phyloP scores from a whole-genome alignment of 768 basidiomycete genomes.

The Suillus luteus region DNA sequence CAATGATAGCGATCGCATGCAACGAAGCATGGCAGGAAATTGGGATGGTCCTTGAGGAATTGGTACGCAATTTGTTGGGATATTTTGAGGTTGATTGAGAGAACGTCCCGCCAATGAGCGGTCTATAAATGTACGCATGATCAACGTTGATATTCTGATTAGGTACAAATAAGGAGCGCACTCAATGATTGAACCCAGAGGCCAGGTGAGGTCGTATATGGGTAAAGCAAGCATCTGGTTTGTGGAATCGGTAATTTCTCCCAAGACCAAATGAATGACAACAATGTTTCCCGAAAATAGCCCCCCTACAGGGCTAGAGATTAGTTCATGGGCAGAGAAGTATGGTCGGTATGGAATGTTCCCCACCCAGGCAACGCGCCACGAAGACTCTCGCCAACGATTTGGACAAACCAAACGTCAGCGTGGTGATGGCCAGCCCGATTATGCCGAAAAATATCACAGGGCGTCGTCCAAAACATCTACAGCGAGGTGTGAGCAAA shows the following conservation, averaged over 20 bases:
- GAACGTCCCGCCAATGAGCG: conserved; percentile 62
- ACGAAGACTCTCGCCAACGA: conserved; percentile 50
- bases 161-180: conserved; percentile 29
- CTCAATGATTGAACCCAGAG: conserved; percentile 61
- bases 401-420: conserved; percentile 60
- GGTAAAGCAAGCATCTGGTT: conserved; percentile 64
- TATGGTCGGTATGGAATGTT: neutral
- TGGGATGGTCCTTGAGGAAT: conserved; percentile 54
- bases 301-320: conserved; percentile 45
- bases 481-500: conserved; percentile 24
- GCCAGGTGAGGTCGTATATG: conserved; percentile 63
- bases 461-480: conserved; percentile 66
- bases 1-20: conserved; percentile 45
- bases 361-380: conserved; percentile 52
- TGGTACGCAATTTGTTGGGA: conserved; percentile 41
- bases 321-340: neutral
- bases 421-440: conserved; percentile 53
- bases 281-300: conserved; percentile 65
- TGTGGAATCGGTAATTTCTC: conserved; percentile 64
- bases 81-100: conserved; percentile 57
- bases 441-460: conserved; percentile 56
- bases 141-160: conserved; percentile 10
- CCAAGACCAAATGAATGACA: conserved; percentile 63
- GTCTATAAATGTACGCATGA: conserved; percentile 36
- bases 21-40: conserved; percentile 62